Percentiles rank a stretch among this genome's conserved stretches.
These are phyloP conservation scores for Sporothrix variecibatus DNA, from an alignment of 2,329 filamentous ascomycete species.

Conservation along the genomic window DNA sequence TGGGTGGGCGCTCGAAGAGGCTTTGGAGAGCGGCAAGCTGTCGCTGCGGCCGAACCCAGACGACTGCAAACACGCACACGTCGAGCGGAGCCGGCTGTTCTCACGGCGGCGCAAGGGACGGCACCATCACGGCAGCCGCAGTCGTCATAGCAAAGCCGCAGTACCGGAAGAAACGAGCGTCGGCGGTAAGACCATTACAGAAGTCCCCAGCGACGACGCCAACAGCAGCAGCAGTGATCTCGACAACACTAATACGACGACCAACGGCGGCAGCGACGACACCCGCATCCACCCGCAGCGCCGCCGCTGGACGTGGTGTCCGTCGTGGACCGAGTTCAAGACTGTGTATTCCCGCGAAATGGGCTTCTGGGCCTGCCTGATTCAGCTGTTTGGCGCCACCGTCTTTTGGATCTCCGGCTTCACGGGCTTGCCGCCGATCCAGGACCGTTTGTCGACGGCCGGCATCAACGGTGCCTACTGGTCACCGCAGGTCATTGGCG, in stretches of 20 bases:
- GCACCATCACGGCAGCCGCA: neutral
- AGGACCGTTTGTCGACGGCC: conserved; percentile 48
- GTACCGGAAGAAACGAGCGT: neutral
- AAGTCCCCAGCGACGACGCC: neutral
- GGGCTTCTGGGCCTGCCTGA: conserved; percentile 61
- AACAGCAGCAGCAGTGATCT: conserved; percentile 15
- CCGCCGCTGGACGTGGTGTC: conserved; percentile 60
- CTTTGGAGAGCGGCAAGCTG: conserved; percentile 39
- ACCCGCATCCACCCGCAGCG: conserved; percentile 25
- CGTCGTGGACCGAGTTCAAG: conserved; percentile 55
- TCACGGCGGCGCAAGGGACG: neutral
- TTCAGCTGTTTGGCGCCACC: conserved; percentile 60
- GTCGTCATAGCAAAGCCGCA: neutral
- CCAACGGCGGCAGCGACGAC: neutral
- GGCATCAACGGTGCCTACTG: conserved; percentile 60
- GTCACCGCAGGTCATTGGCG: conserved; percentile 64
- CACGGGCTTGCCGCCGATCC: conserved; percentile 59
- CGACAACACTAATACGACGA: neutral
- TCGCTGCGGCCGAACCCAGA: conserved; percentile 26
- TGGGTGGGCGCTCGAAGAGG: conserved; percentile 65
- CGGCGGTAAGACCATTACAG: neutral
- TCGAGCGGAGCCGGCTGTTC: conserved; percentile 15
- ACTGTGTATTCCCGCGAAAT: conserved; percentile 63
- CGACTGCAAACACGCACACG: conserved; percentile 26
- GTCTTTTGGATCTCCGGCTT: conserved; percentile 67